A percentile compares a stretch with the other conserved stretches of the same genome.
These are phyloP conservation scores for Proliferodiscus dingleyae DNA, from an alignment of 2,329 filamentous ascomycete genomes.

Conservation along the genomic window DNA sequence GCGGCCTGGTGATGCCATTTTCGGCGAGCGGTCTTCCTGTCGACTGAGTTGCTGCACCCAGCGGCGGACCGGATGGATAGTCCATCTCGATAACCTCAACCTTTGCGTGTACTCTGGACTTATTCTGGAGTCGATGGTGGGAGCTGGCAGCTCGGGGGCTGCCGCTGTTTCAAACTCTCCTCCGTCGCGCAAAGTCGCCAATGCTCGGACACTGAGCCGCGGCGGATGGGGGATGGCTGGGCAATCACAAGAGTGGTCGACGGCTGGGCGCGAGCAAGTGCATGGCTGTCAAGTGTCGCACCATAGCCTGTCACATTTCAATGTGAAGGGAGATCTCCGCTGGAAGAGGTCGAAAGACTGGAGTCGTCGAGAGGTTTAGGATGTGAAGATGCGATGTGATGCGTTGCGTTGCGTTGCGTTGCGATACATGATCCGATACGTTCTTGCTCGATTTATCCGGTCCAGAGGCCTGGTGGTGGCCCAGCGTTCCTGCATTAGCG, in stretches of 20 bases:
- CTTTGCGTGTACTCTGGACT: constrained; percentile 10
- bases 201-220: constrained; percentile 3
- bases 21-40: constrained; percentile 39
- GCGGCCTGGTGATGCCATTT: constrained; percentile 31
- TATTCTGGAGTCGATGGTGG: constrained; percentile 14
- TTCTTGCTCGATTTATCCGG: neutral
- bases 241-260: neutral
- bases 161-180: constrained; percentile 24
- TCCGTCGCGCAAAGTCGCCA: constrained; percentile 6
- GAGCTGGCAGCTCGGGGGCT: constrained; percentile 12
- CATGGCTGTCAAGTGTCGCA: constrained; percentile 6
- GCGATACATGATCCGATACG: neutral
- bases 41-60: constrained; percentile 33
- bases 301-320: constrained; percentile 1
- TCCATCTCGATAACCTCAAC: constrained; percentile 30
- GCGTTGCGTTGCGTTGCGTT: too few relatives aligned
- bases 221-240: neutral
- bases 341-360: neutral
- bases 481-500: constrained; percentile 5
- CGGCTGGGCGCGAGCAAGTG: neutral
- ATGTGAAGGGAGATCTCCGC: neutral
- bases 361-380: neutral
- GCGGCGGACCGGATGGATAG: constrained; percentile 26
- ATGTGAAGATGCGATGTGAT: too few relatives aligned
- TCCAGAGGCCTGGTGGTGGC: neutral